Base-by-base conservation (phyloP, 2,329 filamentous ascomycete species). In the Gyromitra esculenta region DNA sequence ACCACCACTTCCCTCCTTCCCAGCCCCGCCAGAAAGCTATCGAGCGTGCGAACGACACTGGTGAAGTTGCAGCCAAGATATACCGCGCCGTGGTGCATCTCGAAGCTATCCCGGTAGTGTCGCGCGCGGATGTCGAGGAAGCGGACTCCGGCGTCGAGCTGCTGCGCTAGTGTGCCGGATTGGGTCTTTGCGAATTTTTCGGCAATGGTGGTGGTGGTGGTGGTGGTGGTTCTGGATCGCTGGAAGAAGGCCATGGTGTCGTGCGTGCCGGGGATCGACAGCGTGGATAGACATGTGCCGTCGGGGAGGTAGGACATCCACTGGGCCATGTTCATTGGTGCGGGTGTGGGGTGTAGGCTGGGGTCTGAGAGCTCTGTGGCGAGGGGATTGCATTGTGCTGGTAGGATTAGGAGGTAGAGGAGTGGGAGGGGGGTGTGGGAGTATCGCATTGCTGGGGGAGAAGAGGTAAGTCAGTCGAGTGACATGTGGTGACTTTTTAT, bases 251-350 rank as follows among this genome's bases (percentile, higher is more conserved):
- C 87, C 84, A 88, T 85, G 31, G 86, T 87, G 80, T 88, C 86
- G 82, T 88, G 86, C 1, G 86, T 87, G 39, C 87, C 87, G 0
- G 86, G 87, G 74, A 88, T 84, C 59, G 86, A 86, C 54, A 88
- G 83, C 65, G 81, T 83, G 41, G 85, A 83, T 43, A 88, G 81
- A 59, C 81, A 82, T 45, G 83, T 81, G 35, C 81, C 77, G 80
- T 87, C 84, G 37, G 85, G 84, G 9, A 87, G 80, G 5, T 65
- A 64, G 21, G 81, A 81, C 86, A 87, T 87, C 86, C 86, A 87
- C 48, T 77, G 68, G 5, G 83, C 80, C 41, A 83, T 80, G 54
- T 81, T 78, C 43, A 77, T 75, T 11, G 65, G 70, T 31, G 64
- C 18, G n/a, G 63, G 45, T 11, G 45, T 43, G 8, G 48, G 73